These are phyloP conservation scores for Suhomyces maxii DNA, from an alignment of 1,139 yeast genomes.

Conservation along the genomic window DNA sequence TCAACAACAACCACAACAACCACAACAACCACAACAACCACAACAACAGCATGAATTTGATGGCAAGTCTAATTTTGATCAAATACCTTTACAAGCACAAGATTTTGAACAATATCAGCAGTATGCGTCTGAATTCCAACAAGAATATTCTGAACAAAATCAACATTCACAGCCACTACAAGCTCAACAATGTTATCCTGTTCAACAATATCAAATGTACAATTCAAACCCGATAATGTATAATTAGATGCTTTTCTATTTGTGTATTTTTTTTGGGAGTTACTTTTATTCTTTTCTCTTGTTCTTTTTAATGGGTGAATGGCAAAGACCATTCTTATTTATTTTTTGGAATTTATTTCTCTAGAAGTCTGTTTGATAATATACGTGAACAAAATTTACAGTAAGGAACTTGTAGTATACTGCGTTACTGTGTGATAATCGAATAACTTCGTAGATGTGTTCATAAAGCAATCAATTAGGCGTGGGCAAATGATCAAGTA, in stretches of 20 bases:
- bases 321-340: slow-evolving; percentile 1
- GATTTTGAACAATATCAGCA: slow-evolving; percentile 1
- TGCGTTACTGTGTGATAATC: too few species aligned
- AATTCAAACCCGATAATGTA: slow-evolving; percentile 10
- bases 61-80: slow-evolving; percentile 6
- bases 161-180: slow-evolving; percentile 3
- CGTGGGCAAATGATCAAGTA: too few species aligned
- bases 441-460: too few species aligned
- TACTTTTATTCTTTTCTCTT: slow-evolving; percentile 2
- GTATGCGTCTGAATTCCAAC: slow-evolving; percentile 1
- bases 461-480: too few species aligned
- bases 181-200: slow-evolving; percentile 7
- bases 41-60: background rate
- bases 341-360: slow-evolving; percentile 5
- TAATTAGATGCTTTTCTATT: slow-evolving; percentile 1
- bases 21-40: slow-evolving; percentile 1
- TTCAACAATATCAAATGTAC: slow-evolving; percentile 7
- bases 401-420: background rate
- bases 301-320: slow-evolving; percentile 8
- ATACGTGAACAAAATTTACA: background rate
- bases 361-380: slow-evolving; percentile 5
- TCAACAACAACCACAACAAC: slow-evolving; percentile 6
- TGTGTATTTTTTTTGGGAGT: background rate
- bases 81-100: slow-evolving; percentile 12
- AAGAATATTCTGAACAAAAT: slow-evolving; percentile 4